Evolutionary conservation across 306 rosid species (phyloP).

Genomic region (Parietaria judaica): DNA sequence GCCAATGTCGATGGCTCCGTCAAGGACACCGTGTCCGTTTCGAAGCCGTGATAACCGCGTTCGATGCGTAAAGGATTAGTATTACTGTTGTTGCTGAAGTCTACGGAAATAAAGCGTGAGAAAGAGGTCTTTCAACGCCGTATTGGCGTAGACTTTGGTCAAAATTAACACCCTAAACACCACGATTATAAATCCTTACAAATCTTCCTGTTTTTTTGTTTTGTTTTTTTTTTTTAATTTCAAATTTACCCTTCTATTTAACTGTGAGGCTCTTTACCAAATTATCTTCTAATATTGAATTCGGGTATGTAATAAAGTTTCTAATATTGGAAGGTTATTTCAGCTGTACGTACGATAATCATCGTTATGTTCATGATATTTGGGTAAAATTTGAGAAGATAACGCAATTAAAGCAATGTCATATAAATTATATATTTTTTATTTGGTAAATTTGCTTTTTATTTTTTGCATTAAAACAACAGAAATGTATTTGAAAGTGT

Average conservation of each 20-base stretch:
- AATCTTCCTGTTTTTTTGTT: not conserved
- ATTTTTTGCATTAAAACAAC: too few relatives aligned
- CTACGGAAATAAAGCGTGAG: constrained; percentile 42
- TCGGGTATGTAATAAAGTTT: too few relatives aligned
- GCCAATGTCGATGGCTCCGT: constrained; percentile 37
- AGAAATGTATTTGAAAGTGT: too few relatives aligned
- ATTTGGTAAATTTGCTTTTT: too few relatives aligned
- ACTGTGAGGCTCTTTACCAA: not conserved
- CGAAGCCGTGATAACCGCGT: constrained; percentile 51
- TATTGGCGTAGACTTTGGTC: constrained; percentile 47
- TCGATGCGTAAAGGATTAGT: constrained; percentile 1
- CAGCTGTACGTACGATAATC: too few relatives aligned
- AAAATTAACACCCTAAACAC: constrained; percentile 22
- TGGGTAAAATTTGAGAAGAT: too few relatives aligned
- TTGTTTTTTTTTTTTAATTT: not conserved
- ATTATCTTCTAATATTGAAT: not conserved
- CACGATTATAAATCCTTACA: not conserved
- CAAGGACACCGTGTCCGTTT: constrained; percentile 65
- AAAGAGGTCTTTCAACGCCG: constrained; percentile 48
- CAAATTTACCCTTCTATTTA: not conserved
- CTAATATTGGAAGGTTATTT: too few relatives aligned
- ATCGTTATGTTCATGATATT: too few relatives aligned
- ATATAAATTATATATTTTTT: too few relatives aligned
- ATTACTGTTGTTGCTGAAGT: constrained; percentile 22
- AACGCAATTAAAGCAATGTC: too few relatives aligned